These are phyloP conservation scores for Backusella psychrophila DNA, from an alignment of 192 early-diverging fungal species.

Conservation along the genomic window DNA sequence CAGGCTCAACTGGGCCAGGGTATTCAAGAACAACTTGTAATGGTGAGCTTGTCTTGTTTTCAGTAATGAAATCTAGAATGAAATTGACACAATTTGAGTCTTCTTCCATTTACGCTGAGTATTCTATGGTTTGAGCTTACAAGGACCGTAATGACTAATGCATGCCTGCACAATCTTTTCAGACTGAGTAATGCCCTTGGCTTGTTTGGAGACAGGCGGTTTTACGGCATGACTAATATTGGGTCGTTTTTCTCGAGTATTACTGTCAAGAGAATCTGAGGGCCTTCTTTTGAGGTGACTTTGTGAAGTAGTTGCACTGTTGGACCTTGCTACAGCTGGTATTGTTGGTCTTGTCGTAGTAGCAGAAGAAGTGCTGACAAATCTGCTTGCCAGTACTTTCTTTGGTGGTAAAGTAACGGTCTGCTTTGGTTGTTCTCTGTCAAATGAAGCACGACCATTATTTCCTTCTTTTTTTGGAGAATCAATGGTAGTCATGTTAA, in stretches of 20 bases:
- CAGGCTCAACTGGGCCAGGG: slow-evolving; percentile 7
- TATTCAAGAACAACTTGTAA: slow-evolving; percentile 9
- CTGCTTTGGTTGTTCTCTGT: slow-evolving; percentile 11
- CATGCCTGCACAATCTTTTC: slow-evolving; percentile 43
- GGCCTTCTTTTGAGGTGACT: background rate
- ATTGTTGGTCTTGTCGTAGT: background rate
- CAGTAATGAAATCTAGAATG: background rate
- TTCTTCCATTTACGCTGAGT: background rate
- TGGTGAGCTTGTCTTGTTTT: background rate
- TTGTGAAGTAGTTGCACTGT: background rate
- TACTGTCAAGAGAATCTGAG: background rate
- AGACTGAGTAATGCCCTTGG: slow-evolving; percentile 41
- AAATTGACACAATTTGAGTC: background rate
- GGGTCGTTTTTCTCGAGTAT: slow-evolving; percentile 10
- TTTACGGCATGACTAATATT: background rate
- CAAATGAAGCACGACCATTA: background rate
- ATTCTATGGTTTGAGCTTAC: slow-evolving; percentile 27
- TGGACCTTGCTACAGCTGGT: background rate
- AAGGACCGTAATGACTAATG: slow-evolving; percentile 40
- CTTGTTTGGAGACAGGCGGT: background rate
- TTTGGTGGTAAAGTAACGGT: slow-evolving; percentile 10
- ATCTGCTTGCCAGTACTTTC: slow-evolving; percentile 11
- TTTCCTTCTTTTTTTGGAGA: slow-evolving; percentile 8
- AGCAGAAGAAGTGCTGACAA: background rate
- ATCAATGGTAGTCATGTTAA: slow-evolving; percentile 10